A percentile compares a stretch with the other conserved stretches of the same genome.
Conservation (phyloP, 106 monocot species). For the Dactylorhiza incarnata region DNA sequence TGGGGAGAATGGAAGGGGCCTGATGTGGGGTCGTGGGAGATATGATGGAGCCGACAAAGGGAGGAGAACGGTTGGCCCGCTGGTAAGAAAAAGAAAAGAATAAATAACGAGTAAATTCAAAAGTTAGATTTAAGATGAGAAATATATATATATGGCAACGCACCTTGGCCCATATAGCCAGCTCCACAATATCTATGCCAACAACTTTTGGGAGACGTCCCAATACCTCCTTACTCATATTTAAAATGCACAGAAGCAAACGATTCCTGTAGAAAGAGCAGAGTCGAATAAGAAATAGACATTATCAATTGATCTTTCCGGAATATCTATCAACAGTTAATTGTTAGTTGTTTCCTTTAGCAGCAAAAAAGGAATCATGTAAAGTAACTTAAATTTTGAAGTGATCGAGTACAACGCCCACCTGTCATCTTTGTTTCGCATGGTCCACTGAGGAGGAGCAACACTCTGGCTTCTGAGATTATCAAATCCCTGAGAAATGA, state of each 20-base stretch:
- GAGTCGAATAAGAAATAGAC: background rate
- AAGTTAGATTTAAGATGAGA: background rate
- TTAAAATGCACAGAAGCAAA: slow-evolving; percentile 69
- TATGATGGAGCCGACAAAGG: too few species aligned
- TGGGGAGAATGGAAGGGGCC: too few species aligned
- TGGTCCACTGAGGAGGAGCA: slow-evolving; percentile 95
- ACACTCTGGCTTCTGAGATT: slow-evolving; percentile 93
- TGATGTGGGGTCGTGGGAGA: too few species aligned
- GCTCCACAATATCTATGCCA: slow-evolving; percentile 93
- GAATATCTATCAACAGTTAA: background rate
- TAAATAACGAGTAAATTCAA: background rate
- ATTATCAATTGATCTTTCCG: background rate
- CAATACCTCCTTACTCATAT: slow-evolving; percentile 79
- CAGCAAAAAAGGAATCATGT: background rate
- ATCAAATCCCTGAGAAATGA: slow-evolving; percentile 75
- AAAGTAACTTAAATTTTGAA: background rate
- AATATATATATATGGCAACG: background rate
- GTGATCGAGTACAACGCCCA: slow-evolving; percentile 6
- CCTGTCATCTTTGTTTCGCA: slow-evolving; percentile 97
- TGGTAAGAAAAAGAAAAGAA: background rate
- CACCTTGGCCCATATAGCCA: slow-evolving; percentile 99
- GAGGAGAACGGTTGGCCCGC: too few species aligned
- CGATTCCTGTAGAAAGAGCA: slow-evolving; percentile 59
- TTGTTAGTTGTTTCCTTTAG: background rate
- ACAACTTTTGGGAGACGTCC: slow-evolving; percentile 83